phyloP scores from a whole-genome alignment of 257 asterid genomes.

The Hygrophila difformis region DNA sequence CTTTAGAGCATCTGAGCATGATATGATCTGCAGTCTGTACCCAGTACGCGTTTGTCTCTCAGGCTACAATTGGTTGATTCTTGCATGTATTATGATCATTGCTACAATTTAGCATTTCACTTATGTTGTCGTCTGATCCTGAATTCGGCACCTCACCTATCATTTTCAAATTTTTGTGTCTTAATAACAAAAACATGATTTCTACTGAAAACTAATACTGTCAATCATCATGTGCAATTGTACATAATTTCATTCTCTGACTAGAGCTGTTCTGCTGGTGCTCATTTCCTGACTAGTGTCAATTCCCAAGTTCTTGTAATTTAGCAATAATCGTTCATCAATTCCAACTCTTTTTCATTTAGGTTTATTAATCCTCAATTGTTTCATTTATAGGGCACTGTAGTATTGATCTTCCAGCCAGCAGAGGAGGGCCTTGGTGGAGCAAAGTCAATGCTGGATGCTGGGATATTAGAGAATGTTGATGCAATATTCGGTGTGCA shows the following conservation, averaged over 20 bases:
- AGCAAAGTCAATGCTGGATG: slow-evolving; percentile 76
- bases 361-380: background rate
- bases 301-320: background rate
- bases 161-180: no score
- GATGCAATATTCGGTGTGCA: slow-evolving; percentile 72
- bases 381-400: slow-evolving; percentile 62
- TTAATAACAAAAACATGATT: no score
- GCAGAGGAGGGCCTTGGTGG: slow-evolving; percentile 99
- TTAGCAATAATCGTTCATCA: no score
- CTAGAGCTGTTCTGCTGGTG: no score
- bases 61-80: no score
- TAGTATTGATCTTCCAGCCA: slow-evolving; percentile 84
- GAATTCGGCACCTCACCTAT: no score
- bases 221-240: no score
- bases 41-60: slow-evolving; percentile 59
- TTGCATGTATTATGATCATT: no score
- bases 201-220: no score
- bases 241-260: no score
- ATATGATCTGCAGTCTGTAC: slow-evolving; percentile 92
- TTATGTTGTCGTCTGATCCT: background rate
- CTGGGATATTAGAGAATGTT: slow-evolving; percentile 66
- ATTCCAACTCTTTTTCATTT: background rate
- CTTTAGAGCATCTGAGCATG: slow-evolving; percentile 80
- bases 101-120: background rate
- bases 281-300: no score